A percentile compares a stretch with the other conserved stretches of the same genome.
Conservation (phyloP, 2,329 filamentous ascomycete species). For the Pseudopithomyces maydicus region DNA sequence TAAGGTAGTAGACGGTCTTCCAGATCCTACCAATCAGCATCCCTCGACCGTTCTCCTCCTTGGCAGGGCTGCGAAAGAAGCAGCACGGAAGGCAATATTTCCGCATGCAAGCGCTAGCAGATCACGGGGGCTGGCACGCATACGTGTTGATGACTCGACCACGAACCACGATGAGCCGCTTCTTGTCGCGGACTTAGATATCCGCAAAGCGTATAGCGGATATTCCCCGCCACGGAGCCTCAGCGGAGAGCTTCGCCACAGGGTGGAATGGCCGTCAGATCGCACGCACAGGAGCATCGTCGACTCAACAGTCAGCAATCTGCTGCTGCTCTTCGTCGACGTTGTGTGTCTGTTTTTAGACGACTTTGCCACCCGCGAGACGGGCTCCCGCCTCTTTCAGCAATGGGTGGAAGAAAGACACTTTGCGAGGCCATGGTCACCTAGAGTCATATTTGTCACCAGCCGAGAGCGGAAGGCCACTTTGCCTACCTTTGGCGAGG, state of each 20-base stretch:
- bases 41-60: slow-evolving; percentile 15
- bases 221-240: slow-evolving; percentile 1
- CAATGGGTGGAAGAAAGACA: slow-evolving; percentile 4
- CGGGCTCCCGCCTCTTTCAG: slow-evolving; percentile 10
- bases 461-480: background rate
- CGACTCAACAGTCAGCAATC: slow-evolving; percentile 10
- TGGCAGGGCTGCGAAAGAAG: slow-evolving; percentile 7
- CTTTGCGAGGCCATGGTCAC: slow-evolving; percentile 3
- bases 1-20: slow-evolving; percentile 3
- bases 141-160: slow-evolving; percentile 4
- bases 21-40: slow-evolving; percentile 7
- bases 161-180: slow-evolving; percentile 10
- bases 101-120: background rate
- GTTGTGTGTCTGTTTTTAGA: slow-evolving; percentile 21
- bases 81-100: slow-evolving; percentile 5
- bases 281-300: background rate
- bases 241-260: background rate
- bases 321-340: slow-evolving; percentile 16
- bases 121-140: slow-evolving; percentile 9
- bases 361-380: slow-evolving; percentile 12
- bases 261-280: slow-evolving; percentile 9
- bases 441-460: slow-evolving; percentile 13
- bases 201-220: slow-evolving; percentile 5
- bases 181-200: slow-evolving; percentile 11
- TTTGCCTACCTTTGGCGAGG: background rate